These are phyloP conservation scores for Themeda triandra DNA, from an alignment of 176 grass and related monocot species.

Conservation along the genomic window DNA sequence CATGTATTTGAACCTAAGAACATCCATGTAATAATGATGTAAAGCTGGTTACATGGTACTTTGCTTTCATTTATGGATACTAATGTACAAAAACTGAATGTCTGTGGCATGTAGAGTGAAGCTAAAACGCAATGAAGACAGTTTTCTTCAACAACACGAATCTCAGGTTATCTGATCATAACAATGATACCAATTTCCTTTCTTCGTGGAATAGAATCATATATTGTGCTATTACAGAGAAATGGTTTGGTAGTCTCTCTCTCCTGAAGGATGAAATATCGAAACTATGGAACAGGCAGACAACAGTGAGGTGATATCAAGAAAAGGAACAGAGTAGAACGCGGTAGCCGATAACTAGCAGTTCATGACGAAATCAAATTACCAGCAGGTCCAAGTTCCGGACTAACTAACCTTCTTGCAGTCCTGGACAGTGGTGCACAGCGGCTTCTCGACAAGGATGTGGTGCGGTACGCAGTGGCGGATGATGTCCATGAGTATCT, in stretches of 20 bases:
- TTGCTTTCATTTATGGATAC: background rate
- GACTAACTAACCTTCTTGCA: conserved; percentile 59
- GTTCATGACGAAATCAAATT: background rate
- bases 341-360: background rate
- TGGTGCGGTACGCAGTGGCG: conserved; percentile 53
- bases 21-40: background rate
- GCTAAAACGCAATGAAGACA: background rate
- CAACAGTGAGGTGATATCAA: background rate
- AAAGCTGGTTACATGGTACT: background rate
- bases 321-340: background rate
- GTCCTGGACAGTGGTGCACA: conserved; percentile 76
- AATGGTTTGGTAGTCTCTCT: background rate
- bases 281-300: background rate
- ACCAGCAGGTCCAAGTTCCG: background rate
- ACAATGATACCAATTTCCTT: background rate
- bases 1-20: background rate
- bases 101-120: background rate
- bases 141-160: background rate
- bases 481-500: conserved; percentile 86
- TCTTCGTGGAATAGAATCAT: background rate
- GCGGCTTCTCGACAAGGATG: conserved; percentile 90
- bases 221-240: background rate
- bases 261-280: background rate
- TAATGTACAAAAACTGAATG: background rate
- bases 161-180: background rate